Evolutionary conservation across 1,284 basidiomycete species (phyloP), one percentile per base, ranked within the genome.

Genomic region (Leccinum angustisporum): DNA sequence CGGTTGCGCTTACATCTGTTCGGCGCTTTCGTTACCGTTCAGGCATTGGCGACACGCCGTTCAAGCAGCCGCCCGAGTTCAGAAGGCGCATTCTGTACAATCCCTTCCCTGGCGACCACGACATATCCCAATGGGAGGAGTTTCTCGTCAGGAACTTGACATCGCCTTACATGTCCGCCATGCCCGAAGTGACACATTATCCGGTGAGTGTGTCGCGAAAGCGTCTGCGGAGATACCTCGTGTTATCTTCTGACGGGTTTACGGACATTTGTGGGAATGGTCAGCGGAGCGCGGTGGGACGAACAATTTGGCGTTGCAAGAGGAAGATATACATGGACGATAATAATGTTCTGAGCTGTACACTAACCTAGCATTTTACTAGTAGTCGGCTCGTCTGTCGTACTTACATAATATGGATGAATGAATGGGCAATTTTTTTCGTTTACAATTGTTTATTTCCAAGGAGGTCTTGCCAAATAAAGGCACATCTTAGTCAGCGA

Each of bases 41-140:
- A 88, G 88, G 86, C 73, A 79, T 90, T 58, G 88, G 87, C 21
- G 87, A 90, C 65, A 82, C 83, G 52, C 84, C 85, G 16, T 90
- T 90, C 77, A 90, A 90, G 70, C 86, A 89, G 63, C 86, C 87
- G 9, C 83, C 86, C 27, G 79, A 79, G 51, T 89, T 88, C 71
- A 88, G 86, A 18, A 78, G 85, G 27, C 82, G 85, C 14, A 83
- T 90, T 33, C 75, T 90, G 14, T 86, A 87, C 69, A 87, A 88
- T 66, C 77, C 88, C 30, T 80, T 81, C 63, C 85, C 86, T 5
- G 87, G 86, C 11, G 83, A 86, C 66, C 80, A 82, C 56, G 82
- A 87, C 63, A 84, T 77, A 18, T 82, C 83, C 1, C 82, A 78
- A 52, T 88, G 88, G 84, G 85, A 88, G 67, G 83, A 84, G 59